Evolutionary conservation across 2,329 filamentous ascomycete species (phyloP), one percentile per base, ranked within the genome.

Genomic region (Trichoderma arundinaceum): DNA sequence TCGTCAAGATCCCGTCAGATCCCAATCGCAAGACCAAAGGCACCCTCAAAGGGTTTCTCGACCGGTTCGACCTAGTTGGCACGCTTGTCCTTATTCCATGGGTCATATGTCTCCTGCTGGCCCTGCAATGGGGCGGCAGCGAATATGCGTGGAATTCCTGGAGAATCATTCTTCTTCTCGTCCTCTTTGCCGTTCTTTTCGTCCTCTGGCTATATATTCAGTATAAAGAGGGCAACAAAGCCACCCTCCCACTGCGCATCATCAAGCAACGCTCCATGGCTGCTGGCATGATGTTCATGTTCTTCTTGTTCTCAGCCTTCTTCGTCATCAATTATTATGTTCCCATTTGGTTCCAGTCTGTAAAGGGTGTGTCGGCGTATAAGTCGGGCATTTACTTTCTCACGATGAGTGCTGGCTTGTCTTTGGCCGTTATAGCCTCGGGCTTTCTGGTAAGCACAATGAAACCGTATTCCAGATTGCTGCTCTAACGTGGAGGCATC

Each of bases 121-220:
- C 81, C 13, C 71, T 84, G 4, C 80, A 83, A 59, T 84, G 80
- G 79, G 78, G 78, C 49, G 79, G 77, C 10, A 72, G 69, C 17
- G 73, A 71, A 44, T 77, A 77, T 52, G 38, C 67, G 1, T 72
- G 69, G 69, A 39, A 28, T 5, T 63, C 64, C 12, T 66, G 56
- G 22, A 64, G 67, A 4, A 70, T 69, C 9, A 68, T 71, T 10
- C 17, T 64, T 13, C 60, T 64, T 39, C 22, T 64, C n/a, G 39
- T 57, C 22, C 28, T 64, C n/a, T 54, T 52, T 7, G 39, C 39
- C 3, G 28, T 48, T 12, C 49, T 64, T 4, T 57, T 54, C 22
- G 12, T 33, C 17, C 12, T 35, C 12, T 64, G 49, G 48, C 63
- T 74, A 10, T 68, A 28, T 19, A 68, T 78, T 5, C 22, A 28